Conservation (phyloP, 495 filamentous ascomycete genomes). For the Hypoxylon cercidicola region DNA sequence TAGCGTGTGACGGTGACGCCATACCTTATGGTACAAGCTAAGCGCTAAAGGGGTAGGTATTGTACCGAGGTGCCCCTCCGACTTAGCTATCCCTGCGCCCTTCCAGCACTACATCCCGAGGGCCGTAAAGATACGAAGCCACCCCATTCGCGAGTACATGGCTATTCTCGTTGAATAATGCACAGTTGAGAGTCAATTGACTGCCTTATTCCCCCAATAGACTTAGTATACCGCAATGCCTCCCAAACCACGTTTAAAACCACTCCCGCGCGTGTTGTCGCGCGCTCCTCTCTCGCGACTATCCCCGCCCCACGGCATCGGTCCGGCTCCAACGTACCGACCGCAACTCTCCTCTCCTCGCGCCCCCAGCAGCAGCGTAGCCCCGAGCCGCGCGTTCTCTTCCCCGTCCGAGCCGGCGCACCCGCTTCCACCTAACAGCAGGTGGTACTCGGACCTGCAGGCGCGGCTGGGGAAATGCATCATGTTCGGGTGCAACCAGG, state of each 20-base stretch:
- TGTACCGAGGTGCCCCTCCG: conserved; percentile 21
- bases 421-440: conserved; percentile 48
- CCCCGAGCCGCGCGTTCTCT: conserved; percentile 1
- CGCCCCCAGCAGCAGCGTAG: background rate
- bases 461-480: conserved; percentile 84
- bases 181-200: conserved; percentile 1
- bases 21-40: conserved; percentile 16
- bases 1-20: background rate
- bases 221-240: conserved; percentile 22
- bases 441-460: conserved; percentile 83
- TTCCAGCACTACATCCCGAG: too few relatives aligned
- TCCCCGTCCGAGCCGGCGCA: conserved; percentile 7
- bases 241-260: conserved; percentile 27
- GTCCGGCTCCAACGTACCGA: background rate
- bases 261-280: background rate
- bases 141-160: too few relatives aligned
- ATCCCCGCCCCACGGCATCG: conserved; percentile 8
- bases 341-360: background rate
- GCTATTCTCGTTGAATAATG: background rate
- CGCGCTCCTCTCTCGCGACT: conserved; percentile 3
- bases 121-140: too few relatives aligned
- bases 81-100: background rate
- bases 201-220: background rate
- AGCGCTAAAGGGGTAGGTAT: background rate
- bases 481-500: conserved; percentile 73